These are phyloP conservation scores for Clonostachys rosea DNA, from an alignment of 2,329 filamentous ascomycete species.

Conservation along the genomic window DNA sequence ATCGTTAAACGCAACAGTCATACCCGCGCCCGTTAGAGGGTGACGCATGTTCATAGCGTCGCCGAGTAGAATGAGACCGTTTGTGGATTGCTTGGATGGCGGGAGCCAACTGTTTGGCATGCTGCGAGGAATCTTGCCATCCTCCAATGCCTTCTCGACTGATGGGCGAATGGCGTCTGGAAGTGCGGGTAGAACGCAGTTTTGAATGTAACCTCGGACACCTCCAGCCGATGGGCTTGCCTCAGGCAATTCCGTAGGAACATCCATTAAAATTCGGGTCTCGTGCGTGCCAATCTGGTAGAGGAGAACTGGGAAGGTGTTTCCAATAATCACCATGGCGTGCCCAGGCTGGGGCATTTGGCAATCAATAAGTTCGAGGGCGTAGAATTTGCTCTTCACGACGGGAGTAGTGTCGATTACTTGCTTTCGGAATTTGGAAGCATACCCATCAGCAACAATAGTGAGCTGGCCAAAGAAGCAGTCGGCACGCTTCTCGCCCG, in stretches of 20 bases:
- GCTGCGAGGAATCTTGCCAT: conserved; percentile 68
- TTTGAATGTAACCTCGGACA: conserved; percentile 77
- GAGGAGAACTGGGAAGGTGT: conserved; percentile 73
- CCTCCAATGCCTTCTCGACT: conserved; percentile 71
- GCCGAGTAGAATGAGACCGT: conserved; percentile 75
- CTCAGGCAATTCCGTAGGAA: conserved; percentile 71
- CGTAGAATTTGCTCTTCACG: conserved; percentile 86
- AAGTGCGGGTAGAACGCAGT: conserved; percentile 73
- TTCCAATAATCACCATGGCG: conserved; percentile 84
- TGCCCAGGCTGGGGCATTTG: conserved; percentile 69
- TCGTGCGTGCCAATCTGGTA: conserved; percentile 97
- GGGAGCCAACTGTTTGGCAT: conserved; percentile 98
- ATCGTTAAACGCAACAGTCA: conserved; percentile 97
- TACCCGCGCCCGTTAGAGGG: conserved; percentile 91
- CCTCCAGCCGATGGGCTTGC: conserved; percentile 73
- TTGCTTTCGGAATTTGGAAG: conserved; percentile 83
- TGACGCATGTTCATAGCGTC: conserved; percentile 99
- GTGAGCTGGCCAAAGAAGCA: conserved; percentile 87
- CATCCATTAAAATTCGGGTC: conserved; percentile 84
- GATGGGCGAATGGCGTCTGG: conserved; percentile 68
- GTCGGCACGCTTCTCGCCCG: conserved; percentile 55
- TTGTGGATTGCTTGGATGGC: conserved; percentile 51
- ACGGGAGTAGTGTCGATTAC: conserved; percentile 63
- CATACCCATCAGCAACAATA: conserved; percentile 87
- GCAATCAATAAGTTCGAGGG: conserved; percentile 85